Conservation (phyloP, 495 filamentous ascomycete species). For the Trichoderma orchidacearum region DNA sequence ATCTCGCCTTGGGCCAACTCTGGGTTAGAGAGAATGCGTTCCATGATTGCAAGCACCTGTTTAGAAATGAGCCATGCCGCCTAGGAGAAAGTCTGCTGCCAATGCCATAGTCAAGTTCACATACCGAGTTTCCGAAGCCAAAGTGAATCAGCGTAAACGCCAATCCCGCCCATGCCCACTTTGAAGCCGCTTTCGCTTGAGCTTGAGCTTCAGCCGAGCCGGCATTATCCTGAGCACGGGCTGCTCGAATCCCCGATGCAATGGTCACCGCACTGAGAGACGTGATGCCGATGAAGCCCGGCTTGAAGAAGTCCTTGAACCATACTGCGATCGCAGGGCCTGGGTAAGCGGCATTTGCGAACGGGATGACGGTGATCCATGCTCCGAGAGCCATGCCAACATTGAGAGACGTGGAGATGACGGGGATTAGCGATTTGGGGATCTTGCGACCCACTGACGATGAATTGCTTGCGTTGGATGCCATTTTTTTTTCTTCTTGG, state of each 20-base stretch:
- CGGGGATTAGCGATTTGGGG: background rate
- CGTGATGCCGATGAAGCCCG: background rate
- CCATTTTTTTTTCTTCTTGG: no score
- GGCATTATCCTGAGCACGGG: background rate
- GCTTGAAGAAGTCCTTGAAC: background rate
- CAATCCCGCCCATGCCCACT: background rate
- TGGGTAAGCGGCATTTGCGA: background rate
- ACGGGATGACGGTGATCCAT: background rate
- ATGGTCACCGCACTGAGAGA: background rate
- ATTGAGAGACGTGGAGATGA: background rate
- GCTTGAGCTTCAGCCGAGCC: background rate
- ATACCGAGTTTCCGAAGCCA: background rate
- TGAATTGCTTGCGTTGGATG: background rate
- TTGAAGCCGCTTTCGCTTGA: background rate
- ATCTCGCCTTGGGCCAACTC: background rate
- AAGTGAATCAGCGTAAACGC: background rate
- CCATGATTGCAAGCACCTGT: background rate
- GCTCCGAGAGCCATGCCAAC: background rate
- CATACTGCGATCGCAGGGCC: background rate
- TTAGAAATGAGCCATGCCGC: no score
- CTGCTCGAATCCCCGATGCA: background rate
- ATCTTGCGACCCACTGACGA: background rate
- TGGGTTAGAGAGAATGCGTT: background rate
- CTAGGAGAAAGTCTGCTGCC: no score
- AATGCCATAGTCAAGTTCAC: background rate